These are phyloP conservation scores for Chaetoscypha palmicola DNA, from an alignment of 2,329 filamentous ascomycete species.

Conservation along the genomic window DNA sequence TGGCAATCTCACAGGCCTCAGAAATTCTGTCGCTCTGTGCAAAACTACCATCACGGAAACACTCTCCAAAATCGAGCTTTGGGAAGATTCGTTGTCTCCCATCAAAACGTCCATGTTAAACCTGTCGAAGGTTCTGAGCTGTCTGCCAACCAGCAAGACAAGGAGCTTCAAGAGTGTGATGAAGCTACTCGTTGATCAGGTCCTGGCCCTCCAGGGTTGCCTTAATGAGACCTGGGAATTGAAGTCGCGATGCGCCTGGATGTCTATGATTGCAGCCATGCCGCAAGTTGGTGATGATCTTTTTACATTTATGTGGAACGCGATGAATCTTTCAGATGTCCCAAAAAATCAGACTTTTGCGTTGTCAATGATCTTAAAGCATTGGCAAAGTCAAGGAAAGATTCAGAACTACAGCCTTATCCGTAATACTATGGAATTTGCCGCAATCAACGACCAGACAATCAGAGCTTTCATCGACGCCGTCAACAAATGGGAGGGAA, in stretches of 20 bases:
- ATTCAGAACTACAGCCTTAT: background rate
- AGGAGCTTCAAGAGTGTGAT: background rate
- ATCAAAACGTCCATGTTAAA: background rate
- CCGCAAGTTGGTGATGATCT: background rate
- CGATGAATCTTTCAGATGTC: background rate
- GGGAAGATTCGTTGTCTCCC: background rate
- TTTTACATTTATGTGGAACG: background rate
- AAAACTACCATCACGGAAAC: background rate
- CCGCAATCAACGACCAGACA: background rate
- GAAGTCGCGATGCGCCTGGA: background rate
- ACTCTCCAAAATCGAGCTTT: background rate
- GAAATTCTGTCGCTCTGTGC: background rate
- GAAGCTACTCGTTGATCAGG: background rate
- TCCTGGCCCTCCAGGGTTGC: background rate
- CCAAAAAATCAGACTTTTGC: background rate
- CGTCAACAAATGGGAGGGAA: background rate
- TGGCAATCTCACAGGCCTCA: background rate
- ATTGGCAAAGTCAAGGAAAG: background rate
- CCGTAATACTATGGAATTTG: background rate
- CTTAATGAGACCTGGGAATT: background rate
- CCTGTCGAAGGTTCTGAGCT: background rate
- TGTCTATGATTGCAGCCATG: background rate
- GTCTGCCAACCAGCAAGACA: background rate
- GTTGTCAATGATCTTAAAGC: background rate
- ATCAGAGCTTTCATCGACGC: background rate